Evolutionary conservation across 805 yeast genomes (phyloP).

Genomic region (Lipomyces chichibuensis): DNA sequence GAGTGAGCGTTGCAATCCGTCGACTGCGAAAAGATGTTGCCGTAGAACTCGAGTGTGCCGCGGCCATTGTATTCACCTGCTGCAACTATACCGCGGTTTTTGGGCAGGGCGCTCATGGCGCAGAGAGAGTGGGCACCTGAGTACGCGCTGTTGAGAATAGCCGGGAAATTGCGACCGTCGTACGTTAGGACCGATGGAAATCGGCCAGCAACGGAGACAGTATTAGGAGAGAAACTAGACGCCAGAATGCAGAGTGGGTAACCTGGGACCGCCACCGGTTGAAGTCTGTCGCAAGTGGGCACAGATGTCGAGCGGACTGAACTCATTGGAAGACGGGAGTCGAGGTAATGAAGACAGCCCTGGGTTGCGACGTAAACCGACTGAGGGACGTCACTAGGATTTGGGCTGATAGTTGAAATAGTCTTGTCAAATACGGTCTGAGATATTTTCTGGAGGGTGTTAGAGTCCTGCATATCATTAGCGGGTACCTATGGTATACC

Average conservation of each 20-base stretch:
- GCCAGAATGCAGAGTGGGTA: constrained; percentile 24
- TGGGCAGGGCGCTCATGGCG: constrained; percentile 16
- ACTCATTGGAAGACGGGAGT: constrained; percentile 8
- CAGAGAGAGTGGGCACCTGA: constrained; percentile 36
- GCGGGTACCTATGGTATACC: background rate
- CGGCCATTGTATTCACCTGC: constrained; percentile 37
- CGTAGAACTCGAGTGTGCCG: constrained; percentile 32
- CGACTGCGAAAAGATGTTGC: background rate
- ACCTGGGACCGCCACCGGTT: constrained; percentile 22
- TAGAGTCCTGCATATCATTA: constrained; percentile 12
- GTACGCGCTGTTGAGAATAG: constrained; percentile 17
- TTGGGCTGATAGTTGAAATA: constrained; percentile 18
- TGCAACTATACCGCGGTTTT: constrained; percentile 20
- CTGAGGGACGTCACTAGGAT: background rate
- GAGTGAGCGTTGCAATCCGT: background rate
- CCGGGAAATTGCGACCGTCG: constrained; percentile 21
- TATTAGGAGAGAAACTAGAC: constrained; percentile 15
- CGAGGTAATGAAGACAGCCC: constrained; percentile 1
- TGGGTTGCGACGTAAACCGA: constrained; percentile 10
- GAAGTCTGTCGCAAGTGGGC: background rate
- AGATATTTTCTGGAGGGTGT: constrained; percentile 17
- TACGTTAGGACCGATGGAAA: constrained; percentile 31
- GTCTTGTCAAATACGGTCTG: constrained; percentile 3
- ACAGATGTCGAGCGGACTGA: constrained; percentile 11
- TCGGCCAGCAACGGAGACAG: constrained; percentile 28